Percentiles rank a stretch among this genome's conserved stretches.
Evolutionary conservation across 257 asterid species (phyloP).

Genomic region (Solanum chiquidenum): DNA sequence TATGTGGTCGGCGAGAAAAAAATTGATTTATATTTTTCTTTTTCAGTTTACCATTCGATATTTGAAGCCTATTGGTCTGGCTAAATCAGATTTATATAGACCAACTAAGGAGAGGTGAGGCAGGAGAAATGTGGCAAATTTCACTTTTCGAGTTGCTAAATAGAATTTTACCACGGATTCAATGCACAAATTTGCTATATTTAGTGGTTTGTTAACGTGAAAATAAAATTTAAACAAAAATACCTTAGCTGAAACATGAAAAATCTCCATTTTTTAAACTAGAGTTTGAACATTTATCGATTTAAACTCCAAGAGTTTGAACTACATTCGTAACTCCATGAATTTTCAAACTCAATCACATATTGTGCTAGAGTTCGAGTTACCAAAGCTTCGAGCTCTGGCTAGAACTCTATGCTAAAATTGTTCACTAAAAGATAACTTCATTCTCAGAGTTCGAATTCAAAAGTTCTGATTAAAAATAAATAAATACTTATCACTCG

Average conservation of each 20-base stretch:
- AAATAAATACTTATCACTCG: background rate
- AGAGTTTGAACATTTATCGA: background rate
- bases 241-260: background rate
- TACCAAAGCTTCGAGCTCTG: background rate
- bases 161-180: background rate
- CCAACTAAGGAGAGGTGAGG: background rate
- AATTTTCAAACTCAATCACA: background rate
- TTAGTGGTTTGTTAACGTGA: background rate
- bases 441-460: rapidly evolving
- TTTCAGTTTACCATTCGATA: background rate
- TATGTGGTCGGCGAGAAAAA: background rate
- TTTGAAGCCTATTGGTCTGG: background rate
- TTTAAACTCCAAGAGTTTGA: background rate
- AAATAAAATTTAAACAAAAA: background rate
- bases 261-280: background rate
- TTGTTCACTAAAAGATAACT: background rate
- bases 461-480: background rate
- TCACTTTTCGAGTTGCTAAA: background rate
- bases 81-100: background rate
- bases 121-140: background rate
- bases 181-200: background rate
- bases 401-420: background rate
- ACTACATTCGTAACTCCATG: background rate
- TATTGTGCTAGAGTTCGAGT: background rate
- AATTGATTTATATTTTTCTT: background rate